Percentiles rank a stretch among this genome's conserved stretches.
Conservation (phyloP, 495 filamentous ascomycete species). For the Aspergillus baeticus region DNA sequence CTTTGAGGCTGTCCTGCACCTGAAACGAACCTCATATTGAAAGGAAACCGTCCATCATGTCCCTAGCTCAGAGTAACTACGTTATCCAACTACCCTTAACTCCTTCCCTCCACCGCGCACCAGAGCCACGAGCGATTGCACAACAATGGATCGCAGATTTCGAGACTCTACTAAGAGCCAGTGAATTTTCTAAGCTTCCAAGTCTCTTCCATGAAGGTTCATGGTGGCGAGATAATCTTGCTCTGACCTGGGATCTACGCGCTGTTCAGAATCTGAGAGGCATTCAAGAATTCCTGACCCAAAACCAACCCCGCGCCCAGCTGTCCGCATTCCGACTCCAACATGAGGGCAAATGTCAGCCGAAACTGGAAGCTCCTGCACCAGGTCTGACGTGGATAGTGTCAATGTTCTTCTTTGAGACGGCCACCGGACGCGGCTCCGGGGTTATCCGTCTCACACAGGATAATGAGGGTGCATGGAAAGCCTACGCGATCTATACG, state of each 20-base stretch:
- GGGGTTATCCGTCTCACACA: constrained; percentile 58
- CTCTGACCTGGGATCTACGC: constrained; percentile 57
- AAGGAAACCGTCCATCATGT: constrained; percentile 5
- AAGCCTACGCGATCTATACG: constrained; percentile 65
- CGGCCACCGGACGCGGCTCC: constrained; percentile 52
- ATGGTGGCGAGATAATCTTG: constrained; percentile 66
- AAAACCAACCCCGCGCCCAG: constrained; percentile 32
- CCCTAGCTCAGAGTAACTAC: constrained; percentile 25
- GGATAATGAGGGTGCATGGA: constrained; percentile 52
- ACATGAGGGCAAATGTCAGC: constrained; percentile 37
- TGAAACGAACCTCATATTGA: neutral
- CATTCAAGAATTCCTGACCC: constrained; percentile 49
- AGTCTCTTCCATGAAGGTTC: constrained; percentile 52
- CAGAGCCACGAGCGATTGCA: constrained; percentile 28
- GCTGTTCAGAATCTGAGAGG: constrained; percentile 48
- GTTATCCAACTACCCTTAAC: constrained; percentile 34
- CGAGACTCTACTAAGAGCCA: constrained; percentile 21
- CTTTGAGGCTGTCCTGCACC: neutral
- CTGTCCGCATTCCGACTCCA: constrained; percentile 41
- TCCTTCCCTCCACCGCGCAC: constrained; percentile 10
- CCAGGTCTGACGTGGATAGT: constrained; percentile 49
- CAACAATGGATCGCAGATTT: constrained; percentile 39
- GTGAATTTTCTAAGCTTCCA: constrained; percentile 15
- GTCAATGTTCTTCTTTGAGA: constrained; percentile 53
- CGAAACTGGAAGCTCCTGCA: constrained; percentile 38